phyloP scores from a whole-genome alignment of 768 basidiomycete genomes.

The Pholiota conissans region DNA sequence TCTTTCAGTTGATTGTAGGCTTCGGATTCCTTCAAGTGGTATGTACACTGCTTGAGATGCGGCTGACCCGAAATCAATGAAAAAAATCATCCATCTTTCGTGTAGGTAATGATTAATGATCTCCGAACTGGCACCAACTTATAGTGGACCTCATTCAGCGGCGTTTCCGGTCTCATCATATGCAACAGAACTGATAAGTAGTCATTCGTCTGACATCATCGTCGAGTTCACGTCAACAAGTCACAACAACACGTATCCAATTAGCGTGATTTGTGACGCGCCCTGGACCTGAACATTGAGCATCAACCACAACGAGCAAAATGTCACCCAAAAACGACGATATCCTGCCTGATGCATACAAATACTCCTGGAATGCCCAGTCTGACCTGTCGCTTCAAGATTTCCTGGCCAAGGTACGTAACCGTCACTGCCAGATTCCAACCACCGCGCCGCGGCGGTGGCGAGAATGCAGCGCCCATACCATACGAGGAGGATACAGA shows the following conservation, averaged over 20 bases:
- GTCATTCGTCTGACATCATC: not conserved
- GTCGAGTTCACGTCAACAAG: constrained; percentile 20
- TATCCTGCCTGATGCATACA: constrained; percentile 36
- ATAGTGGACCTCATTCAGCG: no score
- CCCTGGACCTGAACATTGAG: not conserved
- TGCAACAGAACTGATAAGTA: not conserved
- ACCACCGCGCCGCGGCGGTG: not conserved
- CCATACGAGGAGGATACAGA: not conserved
- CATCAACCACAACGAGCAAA: not conserved
- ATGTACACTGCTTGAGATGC: not conserved
- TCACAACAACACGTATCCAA: constrained; percentile 25
- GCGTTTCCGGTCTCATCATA: not conserved
- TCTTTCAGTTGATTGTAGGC: not conserved
- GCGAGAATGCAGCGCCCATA: not conserved
- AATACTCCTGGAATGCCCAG: constrained; percentile 51
- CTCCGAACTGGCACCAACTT: no score
- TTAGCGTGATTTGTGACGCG: constrained; percentile 20
- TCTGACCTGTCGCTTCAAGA: constrained; percentile 45
- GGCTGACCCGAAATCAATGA: no score
- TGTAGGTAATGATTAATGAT: no score
- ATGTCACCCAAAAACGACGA: constrained; percentile 37
- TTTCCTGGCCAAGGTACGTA: constrained; percentile 54
- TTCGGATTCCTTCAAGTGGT: not conserved
- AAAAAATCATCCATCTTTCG: no score
- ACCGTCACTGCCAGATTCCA: not conserved